Conservation (phyloP, 768 basidiomycete genomes). For the Hericium rajendrae region DNA sequence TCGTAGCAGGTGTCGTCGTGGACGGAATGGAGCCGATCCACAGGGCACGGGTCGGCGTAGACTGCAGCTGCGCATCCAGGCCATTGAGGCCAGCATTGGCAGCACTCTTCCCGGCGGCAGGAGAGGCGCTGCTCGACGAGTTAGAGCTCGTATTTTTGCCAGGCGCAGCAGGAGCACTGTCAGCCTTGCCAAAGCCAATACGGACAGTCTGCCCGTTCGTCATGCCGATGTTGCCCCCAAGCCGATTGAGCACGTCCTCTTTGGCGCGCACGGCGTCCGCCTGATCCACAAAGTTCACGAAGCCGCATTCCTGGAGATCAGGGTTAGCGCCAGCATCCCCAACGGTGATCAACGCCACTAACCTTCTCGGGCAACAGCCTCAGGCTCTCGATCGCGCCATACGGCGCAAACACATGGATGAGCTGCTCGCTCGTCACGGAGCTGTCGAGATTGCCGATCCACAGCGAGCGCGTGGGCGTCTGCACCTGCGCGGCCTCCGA, state of each 20-base stretch:
- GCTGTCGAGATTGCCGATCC: conserved; percentile 97
- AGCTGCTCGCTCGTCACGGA: conserved; percentile 91
- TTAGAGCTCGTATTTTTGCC: conserved; percentile 62
- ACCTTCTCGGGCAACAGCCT: conserved; percentile 97
- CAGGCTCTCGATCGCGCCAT: conserved; percentile 94
- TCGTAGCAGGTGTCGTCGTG: conserved; percentile 88
- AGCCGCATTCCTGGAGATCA: conserved; percentile 79
- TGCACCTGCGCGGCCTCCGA: conserved; percentile 75
- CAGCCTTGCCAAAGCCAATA: conserved; percentile 96
- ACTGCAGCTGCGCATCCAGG: conserved; percentile 81
- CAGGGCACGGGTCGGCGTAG: conserved; percentile 86
- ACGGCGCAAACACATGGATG: conserved; percentile 90
- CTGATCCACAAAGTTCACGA: conserved; percentile 97
- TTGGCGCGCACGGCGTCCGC: conserved; percentile 95
- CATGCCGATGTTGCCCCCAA: conserved; percentile 91
- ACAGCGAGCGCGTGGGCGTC: conserved; percentile 89
- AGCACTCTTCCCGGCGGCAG: conserved; percentile 36
- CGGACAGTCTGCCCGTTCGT: conserved; percentile 93
- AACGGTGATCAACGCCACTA: conserved; percentile 4
- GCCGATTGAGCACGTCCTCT: conserved; percentile 92
- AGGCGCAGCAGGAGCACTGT: conserved; percentile 88
- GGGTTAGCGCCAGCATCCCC: background rate
- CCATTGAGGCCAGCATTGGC: conserved; percentile 48
- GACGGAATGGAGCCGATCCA: conserved; percentile 98
- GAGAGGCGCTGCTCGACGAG: conserved; percentile 57